A percentile compares a stretch with the other conserved stretches of the same genome.
Evolutionary conservation across 805 yeast genomes (phyloP).

Genomic region (Starmerella tilneyi): DNA sequence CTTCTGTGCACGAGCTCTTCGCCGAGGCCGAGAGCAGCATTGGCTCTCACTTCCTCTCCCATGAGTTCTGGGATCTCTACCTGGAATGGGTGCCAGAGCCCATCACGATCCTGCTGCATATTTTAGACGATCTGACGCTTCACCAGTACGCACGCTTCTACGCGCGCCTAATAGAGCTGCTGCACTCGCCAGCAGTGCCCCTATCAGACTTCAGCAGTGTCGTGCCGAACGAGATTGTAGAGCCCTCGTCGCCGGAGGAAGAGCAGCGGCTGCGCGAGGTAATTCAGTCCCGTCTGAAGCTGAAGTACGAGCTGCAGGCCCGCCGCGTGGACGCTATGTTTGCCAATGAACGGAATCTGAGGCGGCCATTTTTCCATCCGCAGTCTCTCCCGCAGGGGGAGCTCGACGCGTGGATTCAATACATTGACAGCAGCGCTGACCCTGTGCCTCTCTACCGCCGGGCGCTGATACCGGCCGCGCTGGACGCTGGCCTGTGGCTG

Average conservation of each 20-base stretch:
- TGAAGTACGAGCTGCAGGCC: slow-evolving; percentile 17
- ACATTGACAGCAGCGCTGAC: slow-evolving; percentile 38
- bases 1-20: slow-evolving; percentile 31
- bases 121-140: slow-evolving; percentile 33
- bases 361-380: slow-evolving; percentile 47
- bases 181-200: neutral
- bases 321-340: slow-evolving; percentile 49
- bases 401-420: slow-evolving; percentile 48
- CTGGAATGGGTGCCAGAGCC: slow-evolving; percentile 48
- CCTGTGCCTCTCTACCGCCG: slow-evolving; percentile 55
- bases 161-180: slow-evolving; percentile 32
- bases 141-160: slow-evolving; percentile 80
- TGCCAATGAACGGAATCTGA: slow-evolving; percentile 58
- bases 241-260: slow-evolving; percentile 5
- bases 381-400: slow-evolving; percentile 38
- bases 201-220: neutral
- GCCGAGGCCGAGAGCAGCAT: slow-evolving; percentile 40
- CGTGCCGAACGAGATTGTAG: slow-evolving; percentile 4
- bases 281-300: slow-evolving; percentile 13
- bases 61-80: slow-evolving; percentile 72
- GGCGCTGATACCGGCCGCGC: slow-evolving; percentile 46
- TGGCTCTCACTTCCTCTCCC: slow-evolving; percentile 68
- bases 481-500: slow-evolving; percentile 55
- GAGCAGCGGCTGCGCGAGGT: slow-evolving; percentile 10
- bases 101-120: slow-evolving; percentile 35